These are phyloP conservation scores for Saprolegnia parasitica DNA, from an alignment of 352 stramenopile genomes.

Conservation along the genomic window DNA sequence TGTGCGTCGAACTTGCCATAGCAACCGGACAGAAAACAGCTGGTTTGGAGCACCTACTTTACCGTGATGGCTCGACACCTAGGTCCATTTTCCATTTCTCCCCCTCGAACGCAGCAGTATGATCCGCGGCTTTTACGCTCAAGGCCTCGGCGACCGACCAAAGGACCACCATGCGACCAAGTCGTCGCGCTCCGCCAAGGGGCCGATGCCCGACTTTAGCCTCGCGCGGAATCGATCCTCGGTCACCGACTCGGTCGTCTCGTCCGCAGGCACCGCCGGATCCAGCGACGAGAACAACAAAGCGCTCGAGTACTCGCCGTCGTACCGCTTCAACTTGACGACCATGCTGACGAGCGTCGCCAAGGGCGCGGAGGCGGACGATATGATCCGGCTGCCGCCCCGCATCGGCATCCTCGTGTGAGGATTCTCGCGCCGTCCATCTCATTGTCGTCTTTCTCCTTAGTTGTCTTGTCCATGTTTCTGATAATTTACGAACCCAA, in stretches of 20 bases:
- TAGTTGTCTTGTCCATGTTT: not conserved
- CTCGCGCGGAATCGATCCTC: conserved; percentile 1
- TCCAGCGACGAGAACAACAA: not conserved
- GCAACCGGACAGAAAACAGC: no score
- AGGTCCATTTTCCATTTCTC: not conserved
- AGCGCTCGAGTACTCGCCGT: not conserved
- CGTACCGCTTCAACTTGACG: not conserved
- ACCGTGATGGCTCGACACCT: not conserved
- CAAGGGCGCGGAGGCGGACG: not conserved
- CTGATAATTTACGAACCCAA: not conserved
- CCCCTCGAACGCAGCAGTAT: not conserved
- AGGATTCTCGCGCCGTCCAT: not conserved
- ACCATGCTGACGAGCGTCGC: not conserved
- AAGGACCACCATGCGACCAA: conserved; percentile 1
- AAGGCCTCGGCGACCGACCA: not conserved
- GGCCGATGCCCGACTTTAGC: not conserved
- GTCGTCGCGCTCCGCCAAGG: not conserved
- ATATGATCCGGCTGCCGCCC: not conserved
- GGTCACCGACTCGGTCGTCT: not conserved
- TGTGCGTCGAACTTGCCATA: no score
- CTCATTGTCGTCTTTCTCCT: not conserved
- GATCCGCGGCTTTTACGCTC: conserved; percentile 2
- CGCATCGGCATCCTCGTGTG: not conserved
- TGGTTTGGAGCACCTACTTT: conserved; percentile 1
- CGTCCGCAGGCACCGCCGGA: not conserved